Base-by-base conservation (phyloP, 1,284 basidiomycete species). In the Rhodotorula sp. region DNA sequence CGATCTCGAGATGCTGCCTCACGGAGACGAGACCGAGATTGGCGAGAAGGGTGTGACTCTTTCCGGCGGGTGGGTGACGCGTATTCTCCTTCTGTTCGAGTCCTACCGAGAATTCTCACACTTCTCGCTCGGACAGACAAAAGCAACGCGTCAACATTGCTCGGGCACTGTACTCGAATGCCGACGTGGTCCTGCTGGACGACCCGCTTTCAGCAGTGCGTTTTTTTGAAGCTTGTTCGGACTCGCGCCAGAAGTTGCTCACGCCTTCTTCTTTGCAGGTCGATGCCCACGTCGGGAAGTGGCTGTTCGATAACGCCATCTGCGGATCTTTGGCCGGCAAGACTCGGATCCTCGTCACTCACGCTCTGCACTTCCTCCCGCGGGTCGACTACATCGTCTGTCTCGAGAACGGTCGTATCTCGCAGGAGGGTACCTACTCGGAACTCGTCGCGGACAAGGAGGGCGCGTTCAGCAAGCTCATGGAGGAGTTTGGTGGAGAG, bases 21-120 rank as follows among this genome's bases (percentile, higher is more conserved):
- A 90, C 70, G 91, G 91, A 6, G 92, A 97, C 78, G 79, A 89
- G 72, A 95, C 93, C 0, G 91, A 93, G 80, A 93, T 95, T 62
- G 93, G 93, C n/a, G 92, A 94, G 81, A 91, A 89, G 38, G 82
- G 83, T 58, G 81, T 81, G 73, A 62, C n/a, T 19, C 43, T 34
- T 6, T 23, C 26, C 2, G 62, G 62, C 54, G 62, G 62, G 54
- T 55, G 26, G 31, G 34, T 34, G 1, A 5, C 5, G 3, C 34
- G 34, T 1, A 26, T n/a, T 43, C 43, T 31, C 19, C 12, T 26
- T 55, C 18, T 26, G 7, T 14, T 31, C 38, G 38, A 3, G 19
- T 4, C 26, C 23, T 19, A 34, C 8, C 6, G 6, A 23, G 10
- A 43, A 38, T 19, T 16, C 3, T 47, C 50, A 34, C 6, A 19